These are phyloP conservation scores for Podospora fimiseda DNA, from an alignment of 495 filamentous ascomycete genomes.

Conservation along the genomic window DNA sequence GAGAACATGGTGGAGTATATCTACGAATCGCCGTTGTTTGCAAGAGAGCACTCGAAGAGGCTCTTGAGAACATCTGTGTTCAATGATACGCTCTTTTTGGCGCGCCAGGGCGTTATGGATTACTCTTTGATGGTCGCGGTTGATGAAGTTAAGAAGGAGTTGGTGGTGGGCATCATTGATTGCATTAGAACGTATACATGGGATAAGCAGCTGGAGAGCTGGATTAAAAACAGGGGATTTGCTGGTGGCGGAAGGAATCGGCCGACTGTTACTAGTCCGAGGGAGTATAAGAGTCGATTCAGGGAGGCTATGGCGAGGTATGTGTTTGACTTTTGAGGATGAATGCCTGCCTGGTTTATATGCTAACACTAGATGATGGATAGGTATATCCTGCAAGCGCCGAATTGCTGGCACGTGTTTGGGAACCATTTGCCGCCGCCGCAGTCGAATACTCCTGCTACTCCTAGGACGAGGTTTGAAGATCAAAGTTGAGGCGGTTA, in stretches of 20 bases:
- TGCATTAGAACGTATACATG: constrained; percentile 98
- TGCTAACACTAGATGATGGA: background rate
- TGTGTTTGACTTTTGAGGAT: constrained; percentile 54
- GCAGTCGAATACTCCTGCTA: constrained; percentile 8
- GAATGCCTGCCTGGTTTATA: background rate
- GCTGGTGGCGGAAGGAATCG: constrained; percentile 78
- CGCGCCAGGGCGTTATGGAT: constrained; percentile 95
- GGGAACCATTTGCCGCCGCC: constrained; percentile 14
- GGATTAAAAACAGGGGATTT: constrained; percentile 95
- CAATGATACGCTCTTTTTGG: constrained; percentile 94
- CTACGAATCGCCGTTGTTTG: constrained; percentile 92
- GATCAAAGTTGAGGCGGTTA: constrained; percentile 10
- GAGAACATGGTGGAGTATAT: constrained; percentile 99
- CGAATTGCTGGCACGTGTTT: constrained; percentile 46
- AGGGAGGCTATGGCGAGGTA: constrained; percentile 95
- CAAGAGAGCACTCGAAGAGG: constrained; percentile 87
- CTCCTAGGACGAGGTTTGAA: constrained; percentile 29
- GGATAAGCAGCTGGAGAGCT: constrained; percentile 98
- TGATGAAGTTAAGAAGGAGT: constrained; percentile 78
- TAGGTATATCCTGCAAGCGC: constrained; percentile 46
- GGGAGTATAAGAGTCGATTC: constrained; percentile 95
- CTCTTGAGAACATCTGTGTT: constrained; percentile 80
- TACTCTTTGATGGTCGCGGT: constrained; percentile 98
- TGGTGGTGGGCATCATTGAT: constrained; percentile 96
- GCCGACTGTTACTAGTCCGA: constrained; percentile 93